Evolutionary conservation across 2,329 filamentous ascomycete species (phyloP), one percentile per base, ranked within the genome.

Genomic region (Verticillium isaacii): DNA sequence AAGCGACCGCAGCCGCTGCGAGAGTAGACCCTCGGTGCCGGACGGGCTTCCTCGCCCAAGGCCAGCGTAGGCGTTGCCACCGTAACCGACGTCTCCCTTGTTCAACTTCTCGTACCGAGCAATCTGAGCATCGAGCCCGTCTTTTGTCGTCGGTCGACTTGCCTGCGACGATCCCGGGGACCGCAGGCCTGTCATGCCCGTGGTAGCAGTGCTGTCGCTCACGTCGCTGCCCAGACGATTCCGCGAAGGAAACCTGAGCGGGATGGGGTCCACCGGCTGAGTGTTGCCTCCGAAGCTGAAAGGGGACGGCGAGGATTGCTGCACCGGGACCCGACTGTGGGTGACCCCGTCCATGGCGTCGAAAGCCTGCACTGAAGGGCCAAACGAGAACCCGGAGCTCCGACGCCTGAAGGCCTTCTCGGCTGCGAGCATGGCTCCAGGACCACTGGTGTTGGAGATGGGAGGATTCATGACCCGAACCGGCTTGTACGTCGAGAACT

Each of bases 401-500:
- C 83, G 79, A 67, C 86, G 79, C 61, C 84, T 78, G 61, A 78
- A 83, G 3, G 84, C 83, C 68, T 85, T 87, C 50, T 90, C 88
- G 32, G 80, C 79, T n/a, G 80, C 80, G 2, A 86, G 73, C 64
- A 76, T 82, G 25, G 83, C 78, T 37, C 77, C 81, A 2, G 79
- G 73, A 0, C 79, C 76, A 57, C 74, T 76, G 5, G 73, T 70
- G 1, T 67, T 68, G 4, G 72, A 72, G 2, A 70, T 68, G 0
- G 77, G 72, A 54, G 71, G 72, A 23, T 78, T 75, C 80, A 84
- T 84, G 36, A 81, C 77, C 7, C 83, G 78, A 41, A 81, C 76
- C 3, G 90, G 85, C 72, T 93, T 97, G 78, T 97, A 98, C 1
- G 88, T 82, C 61, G 88, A 91, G 72, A 92, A 99, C 23, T 88